Evolutionary conservation across 805 yeast species (phyloP).

Genomic region (Kodamaea jinghongensis): DNA sequence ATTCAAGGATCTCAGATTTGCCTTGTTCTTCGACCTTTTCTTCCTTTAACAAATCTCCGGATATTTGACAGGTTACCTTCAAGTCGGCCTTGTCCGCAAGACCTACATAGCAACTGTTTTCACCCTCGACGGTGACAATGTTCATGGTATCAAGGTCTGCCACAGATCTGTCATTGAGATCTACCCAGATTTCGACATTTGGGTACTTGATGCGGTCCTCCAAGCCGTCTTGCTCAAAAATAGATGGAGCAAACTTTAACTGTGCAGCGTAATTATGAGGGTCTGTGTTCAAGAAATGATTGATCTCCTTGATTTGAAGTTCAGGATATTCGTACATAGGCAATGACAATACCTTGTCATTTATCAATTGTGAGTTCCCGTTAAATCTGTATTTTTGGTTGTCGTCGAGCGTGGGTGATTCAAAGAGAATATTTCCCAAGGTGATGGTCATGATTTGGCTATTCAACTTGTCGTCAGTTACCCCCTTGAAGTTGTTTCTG

Average conservation of each 20-base stretch:
- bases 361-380: constrained; percentile 31
- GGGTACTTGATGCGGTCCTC: constrained; percentile 37
- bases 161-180: constrained; percentile 33
- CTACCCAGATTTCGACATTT: constrained; percentile 57
- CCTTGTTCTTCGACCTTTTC: constrained; percentile 5
- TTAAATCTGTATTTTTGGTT: constrained; percentile 24
- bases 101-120: constrained; percentile 40
- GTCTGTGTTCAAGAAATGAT: constrained; percentile 20
- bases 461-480: constrained; percentile 16
- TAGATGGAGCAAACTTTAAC: constrained; percentile 46
- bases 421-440: constrained; percentile 39
- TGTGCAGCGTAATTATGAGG: constrained; percentile 33
- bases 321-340: constrained; percentile 22
- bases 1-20: constrained; percentile 12
- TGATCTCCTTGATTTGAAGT: constrained; percentile 18
- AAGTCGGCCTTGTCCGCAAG: constrained; percentile 47
- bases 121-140: constrained; percentile 45
- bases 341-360: constrained; percentile 30
- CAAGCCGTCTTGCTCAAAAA: constrained; percentile 23
- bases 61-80: constrained; percentile 39
- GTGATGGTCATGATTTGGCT: constrained; percentile 34
- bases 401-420: constrained; percentile 13
- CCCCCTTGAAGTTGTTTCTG: constrained; percentile 21
- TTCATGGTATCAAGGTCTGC: constrained; percentile 40
- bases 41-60: constrained; percentile 31